Percentiles rank a stretch among this genome's conserved stretches.
Conservation (phyloP, 495 filamentous ascomycete species). For the Baudoinia panamericana region DNA sequence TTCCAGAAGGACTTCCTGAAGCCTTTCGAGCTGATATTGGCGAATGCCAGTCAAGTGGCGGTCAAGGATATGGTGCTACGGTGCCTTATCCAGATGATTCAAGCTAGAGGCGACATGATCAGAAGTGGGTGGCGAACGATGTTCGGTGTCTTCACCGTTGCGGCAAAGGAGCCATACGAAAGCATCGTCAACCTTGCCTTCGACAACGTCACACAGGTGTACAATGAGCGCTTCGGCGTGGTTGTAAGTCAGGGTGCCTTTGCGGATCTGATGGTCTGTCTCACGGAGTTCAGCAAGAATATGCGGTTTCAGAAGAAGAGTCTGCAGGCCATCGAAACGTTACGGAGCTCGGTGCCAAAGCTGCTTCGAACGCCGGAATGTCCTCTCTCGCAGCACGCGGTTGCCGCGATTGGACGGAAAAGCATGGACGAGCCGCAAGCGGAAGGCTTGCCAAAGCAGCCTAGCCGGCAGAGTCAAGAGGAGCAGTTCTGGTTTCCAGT, state of each 20-base stretch:
- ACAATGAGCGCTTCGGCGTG: slow-evolving; percentile 89
- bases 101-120: slow-evolving; percentile 89
- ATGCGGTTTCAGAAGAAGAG: slow-evolving; percentile 96
- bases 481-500: slow-evolving; percentile 99
- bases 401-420: slow-evolving; percentile 17
- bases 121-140: slow-evolving; percentile 97
- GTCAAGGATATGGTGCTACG: slow-evolving; percentile 97
- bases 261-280: slow-evolving; percentile 85
- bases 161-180: slow-evolving; percentile 85
- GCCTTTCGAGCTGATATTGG: slow-evolving; percentile 94
- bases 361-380: slow-evolving; percentile 97
- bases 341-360: slow-evolving; percentile 79
- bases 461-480: slow-evolving; percentile 56
- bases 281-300: slow-evolving; percentile 98
- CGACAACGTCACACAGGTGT: slow-evolving; percentile 95
- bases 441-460: slow-evolving; percentile 40
- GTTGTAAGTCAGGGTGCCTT: slow-evolving; percentile 95
- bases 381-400: slow-evolving; percentile 56
- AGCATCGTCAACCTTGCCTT: slow-evolving; percentile 91
- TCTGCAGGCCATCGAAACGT: slow-evolving; percentile 83
- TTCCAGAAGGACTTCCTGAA: slow-evolving; percentile 99
- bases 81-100: slow-evolving; percentile 98
- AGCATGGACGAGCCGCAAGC: slow-evolving; percentile 31
- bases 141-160: slow-evolving; percentile 97
- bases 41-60: slow-evolving; percentile 72